Evolutionary conservation across 371 early-diverging fungal genomes (phyloP), one percentile per base, ranked within the genome.

Genomic region (Syncephalastrum sp.): DNA sequence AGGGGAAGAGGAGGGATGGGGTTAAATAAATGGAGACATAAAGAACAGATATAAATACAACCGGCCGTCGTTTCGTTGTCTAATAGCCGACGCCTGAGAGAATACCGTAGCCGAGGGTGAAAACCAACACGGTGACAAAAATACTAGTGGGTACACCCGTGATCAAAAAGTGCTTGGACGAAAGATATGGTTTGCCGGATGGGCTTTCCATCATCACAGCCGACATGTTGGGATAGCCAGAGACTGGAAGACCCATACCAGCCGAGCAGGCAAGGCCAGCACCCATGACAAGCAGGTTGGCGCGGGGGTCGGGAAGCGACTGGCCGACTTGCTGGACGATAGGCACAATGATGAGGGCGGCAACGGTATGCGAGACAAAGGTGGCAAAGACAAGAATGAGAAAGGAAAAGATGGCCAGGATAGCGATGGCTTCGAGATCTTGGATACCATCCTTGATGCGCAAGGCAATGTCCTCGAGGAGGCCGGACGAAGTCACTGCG

Each of bases 281-380:
- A 25, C 66, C 64, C 89, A 97, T 92, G 41, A 97, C 95, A 41
- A 97, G 72, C 53, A 94, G 78, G n/a, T 90, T 81, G 16, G 94
- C 84, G 54, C 91, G 90, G 14, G 92, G 90, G 46, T 84, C 87
- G 33, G 87, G 84, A 42, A 92, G 61, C 2, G 69, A 57, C 10
- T 66, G 57, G 3, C 92, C 92, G 42, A 92, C 82, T 62, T 89
- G 76, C 44, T 81, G 75, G n/a, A 91, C 88, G 49, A 91, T 84
- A 0, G 92, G 92, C 52, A 91, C 60, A 47, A 91, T 82, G 54
- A 91, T 89, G 44, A 91, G 68, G 0, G 92, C 92, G 0, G 87
- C 89, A 13, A 97, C 97, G 0, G 97, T 96, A 64, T 97, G 97
- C 10, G 89, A 89, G 55, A 97, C 91, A 66, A 96, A 96, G 5